Conservation (phyloP, 352 stramenopile genomes). For the Globisporangium megalacanthum region DNA sequence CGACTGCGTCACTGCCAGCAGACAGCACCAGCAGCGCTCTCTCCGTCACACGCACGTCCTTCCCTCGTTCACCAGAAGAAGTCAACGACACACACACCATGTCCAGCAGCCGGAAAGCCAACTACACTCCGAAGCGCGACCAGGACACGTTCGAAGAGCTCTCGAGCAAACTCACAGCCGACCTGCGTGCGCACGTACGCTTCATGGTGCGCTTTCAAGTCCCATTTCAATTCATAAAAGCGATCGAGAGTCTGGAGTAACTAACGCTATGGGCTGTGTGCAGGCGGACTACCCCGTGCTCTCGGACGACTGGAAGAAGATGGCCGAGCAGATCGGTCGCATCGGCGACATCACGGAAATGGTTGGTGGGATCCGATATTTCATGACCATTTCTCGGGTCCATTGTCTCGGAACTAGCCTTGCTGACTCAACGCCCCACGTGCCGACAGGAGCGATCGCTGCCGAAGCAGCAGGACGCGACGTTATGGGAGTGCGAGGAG, state of each 20-base stretch:
- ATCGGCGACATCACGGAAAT: slow-evolving; percentile 89
- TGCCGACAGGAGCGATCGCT: slow-evolving; percentile 57
- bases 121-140: slow-evolving; percentile 56
- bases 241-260: background rate
- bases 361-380: slow-evolving; percentile 15
- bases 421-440: background rate
- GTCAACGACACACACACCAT: slow-evolving; percentile 10
- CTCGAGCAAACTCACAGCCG: slow-evolving; percentile 77
- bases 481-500: slow-evolving; percentile 90
- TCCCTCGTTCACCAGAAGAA: background rate
- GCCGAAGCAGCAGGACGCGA: slow-evolving; percentile 80
- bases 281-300: slow-evolving; percentile 84
- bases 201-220: slow-evolving; percentile 49
- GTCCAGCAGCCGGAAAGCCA: slow-evolving; percentile 45
- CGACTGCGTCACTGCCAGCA: too few relatives aligned
- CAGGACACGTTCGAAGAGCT: slow-evolving; percentile 80
- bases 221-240: background rate
- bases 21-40: background rate
- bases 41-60: background rate
- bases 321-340: slow-evolving; percentile 84
- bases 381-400: too few relatives aligned
- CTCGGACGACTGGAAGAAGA: slow-evolving; percentile 83
- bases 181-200: slow-evolving; percentile 83
- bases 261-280: too few relatives aligned
- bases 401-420: background rate